phyloP scores from a whole-genome alignment of 805 yeast species.

The Limtongozyma cylindracea region DNA sequence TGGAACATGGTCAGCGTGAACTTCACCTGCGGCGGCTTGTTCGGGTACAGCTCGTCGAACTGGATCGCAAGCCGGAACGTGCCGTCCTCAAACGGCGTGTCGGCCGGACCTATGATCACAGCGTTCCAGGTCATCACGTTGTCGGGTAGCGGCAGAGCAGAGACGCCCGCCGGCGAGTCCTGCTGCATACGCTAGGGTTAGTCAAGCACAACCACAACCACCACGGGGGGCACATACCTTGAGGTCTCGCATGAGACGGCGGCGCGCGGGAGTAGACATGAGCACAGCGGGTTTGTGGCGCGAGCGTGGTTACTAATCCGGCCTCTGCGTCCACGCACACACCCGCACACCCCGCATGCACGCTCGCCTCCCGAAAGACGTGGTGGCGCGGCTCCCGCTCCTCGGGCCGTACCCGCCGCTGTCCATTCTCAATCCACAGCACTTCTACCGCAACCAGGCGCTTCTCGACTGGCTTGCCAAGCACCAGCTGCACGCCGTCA shows the following conservation, averaged over 20 bases:
- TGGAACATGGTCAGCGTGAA: conserved; percentile 91
- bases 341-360: no score
- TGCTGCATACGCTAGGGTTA: conserved; percentile 89
- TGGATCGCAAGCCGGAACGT: conserved; percentile 70
- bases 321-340: no score
- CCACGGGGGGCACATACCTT: no score
- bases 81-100: conserved; percentile 96
- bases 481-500: conserved; percentile 65
- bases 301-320: no score
- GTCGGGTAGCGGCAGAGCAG: conserved; percentile 92
- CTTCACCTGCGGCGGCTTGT: conserved; percentile 85
- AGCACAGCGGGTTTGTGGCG: no score
- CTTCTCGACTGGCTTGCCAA: conserved; percentile 35
- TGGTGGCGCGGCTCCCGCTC: no score
- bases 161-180: conserved; percentile 95
- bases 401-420: conserved; percentile 16
- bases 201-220: no score
- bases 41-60: conserved; percentile 93
- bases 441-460: conserved; percentile 65
- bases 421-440: conserved; percentile 27
- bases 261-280: conserved; percentile 97
- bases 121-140: conserved; percentile 98
- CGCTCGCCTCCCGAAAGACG: no score
- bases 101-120: conserved; percentile 91
- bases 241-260: conserved; percentile 96